A percentile compares a stretch with the other conserved stretches of the same genome.
These are phyloP conservation scores for Oryza longistaminata DNA, from an alignment of 176 grass and related monocot genomes.

Conservation along the genomic window DNA sequence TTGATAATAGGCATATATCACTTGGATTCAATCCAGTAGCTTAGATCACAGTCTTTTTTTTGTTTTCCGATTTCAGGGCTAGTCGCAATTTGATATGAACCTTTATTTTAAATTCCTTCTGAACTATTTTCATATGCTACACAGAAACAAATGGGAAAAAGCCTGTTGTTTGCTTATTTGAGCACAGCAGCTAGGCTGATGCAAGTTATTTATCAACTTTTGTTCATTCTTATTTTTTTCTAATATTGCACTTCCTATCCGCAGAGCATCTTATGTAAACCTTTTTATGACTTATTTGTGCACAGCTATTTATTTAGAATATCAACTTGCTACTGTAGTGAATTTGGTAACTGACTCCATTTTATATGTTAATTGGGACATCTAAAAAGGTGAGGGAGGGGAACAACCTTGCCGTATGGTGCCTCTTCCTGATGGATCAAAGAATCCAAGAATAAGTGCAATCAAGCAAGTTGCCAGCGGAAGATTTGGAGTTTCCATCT, in stretches of 20 bases:
- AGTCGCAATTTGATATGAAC: neutral
- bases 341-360: conserved; percentile 26
- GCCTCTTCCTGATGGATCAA: conserved; percentile 56
- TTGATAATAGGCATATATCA: neutral
- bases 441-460: conserved; percentile 59
- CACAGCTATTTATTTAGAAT: neutral
- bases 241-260: neutral
- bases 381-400: conserved; percentile 63
- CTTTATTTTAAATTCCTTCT: neutral
- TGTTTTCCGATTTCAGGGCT: neutral
- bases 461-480: conserved; percentile 76
- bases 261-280: neutral
- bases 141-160: neutral
- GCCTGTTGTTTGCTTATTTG: neutral
- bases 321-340: neutral
- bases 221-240: neutral
- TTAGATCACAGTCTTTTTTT: neutral
- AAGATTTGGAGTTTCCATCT: conserved; percentile 67
- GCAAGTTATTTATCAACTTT: neutral
- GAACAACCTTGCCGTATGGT: conserved; percentile 66
- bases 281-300: neutral
- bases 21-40: neutral
- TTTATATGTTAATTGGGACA: conserved; percentile 25
- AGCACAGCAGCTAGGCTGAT: neutral
- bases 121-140: neutral